Conservation (phyloP, 2,329 filamentous ascomycete genomes). For the Sporothrix phasma region DNA sequence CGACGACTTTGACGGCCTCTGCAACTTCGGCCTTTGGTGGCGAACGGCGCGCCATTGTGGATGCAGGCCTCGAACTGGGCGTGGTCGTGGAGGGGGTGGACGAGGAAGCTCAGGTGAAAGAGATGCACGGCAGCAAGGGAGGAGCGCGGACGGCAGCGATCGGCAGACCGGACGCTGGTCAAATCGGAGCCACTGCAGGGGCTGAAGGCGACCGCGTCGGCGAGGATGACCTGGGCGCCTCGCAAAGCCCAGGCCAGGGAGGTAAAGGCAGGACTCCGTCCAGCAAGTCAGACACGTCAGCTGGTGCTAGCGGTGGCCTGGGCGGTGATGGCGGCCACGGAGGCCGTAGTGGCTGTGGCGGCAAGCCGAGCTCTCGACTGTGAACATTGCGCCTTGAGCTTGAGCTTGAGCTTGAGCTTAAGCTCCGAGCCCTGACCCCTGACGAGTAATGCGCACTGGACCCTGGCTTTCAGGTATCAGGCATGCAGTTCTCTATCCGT, state of each 20-base stretch:
- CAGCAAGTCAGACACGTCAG: slow-evolving; percentile 1
- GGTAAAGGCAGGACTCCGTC: neutral
- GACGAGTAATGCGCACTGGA: neutral
- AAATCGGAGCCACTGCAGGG: slow-evolving; percentile 9
- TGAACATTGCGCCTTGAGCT: no score
- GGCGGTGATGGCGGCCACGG: neutral
- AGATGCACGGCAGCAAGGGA: neutral
- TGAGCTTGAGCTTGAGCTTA: no score
- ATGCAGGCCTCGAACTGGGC: slow-evolving; percentile 19
- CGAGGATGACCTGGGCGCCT: neutral
- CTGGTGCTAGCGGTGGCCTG: slow-evolving; percentile 1
- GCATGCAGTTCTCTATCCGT: neutral
- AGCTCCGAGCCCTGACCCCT: no score
- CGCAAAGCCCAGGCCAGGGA: neutral
- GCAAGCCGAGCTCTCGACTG: neutral
- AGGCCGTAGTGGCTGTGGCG: neutral
- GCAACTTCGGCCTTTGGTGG: neutral
- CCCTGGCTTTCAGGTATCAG: neutral
- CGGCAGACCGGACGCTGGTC: slow-evolving; percentile 5
- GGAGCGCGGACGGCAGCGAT: neutral
- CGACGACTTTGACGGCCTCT: neutral
- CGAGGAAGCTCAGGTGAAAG: neutral
- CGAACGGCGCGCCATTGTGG: slow-evolving; percentile 10
- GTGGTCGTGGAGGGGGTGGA: slow-evolving; percentile 16
- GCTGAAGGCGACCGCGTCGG: neutral